Evolutionary conservation across 192 early-diverging fungal species (phyloP).

Genomic region (Jimgerdemannia lactiflua): DNA sequence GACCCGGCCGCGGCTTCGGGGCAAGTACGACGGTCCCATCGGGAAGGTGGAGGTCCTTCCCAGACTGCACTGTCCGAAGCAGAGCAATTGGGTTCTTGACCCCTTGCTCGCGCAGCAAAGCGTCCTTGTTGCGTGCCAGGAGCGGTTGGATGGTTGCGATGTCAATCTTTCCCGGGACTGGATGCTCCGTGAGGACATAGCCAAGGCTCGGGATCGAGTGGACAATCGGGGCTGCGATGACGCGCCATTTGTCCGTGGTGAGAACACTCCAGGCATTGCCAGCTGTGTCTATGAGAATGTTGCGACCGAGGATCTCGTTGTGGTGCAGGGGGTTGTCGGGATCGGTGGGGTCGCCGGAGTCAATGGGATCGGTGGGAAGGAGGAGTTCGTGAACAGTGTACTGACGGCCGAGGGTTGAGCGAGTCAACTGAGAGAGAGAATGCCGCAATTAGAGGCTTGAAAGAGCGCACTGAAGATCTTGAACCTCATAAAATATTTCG

Average conservation of each 20-base stretch:
- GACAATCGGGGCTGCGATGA: constrained; percentile 38
- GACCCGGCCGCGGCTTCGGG: constrained; percentile 27
- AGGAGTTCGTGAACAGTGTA: constrained; percentile 46
- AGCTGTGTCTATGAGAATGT: constrained; percentile 2
- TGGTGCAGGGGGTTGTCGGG: constrained; percentile 16
- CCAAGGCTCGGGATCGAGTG: constrained; percentile 55
- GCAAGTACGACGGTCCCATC: constrained; percentile 37
- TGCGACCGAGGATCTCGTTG: constrained; percentile 13
- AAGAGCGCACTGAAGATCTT: no score
- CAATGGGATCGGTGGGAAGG: constrained; percentile 15
- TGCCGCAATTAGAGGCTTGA: no score
- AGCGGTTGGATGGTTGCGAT: constrained; percentile 28
- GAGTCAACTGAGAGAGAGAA: constrained; percentile 8
- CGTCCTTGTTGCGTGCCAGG: constrained; percentile 32
- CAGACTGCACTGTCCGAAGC: constrained; percentile 41
- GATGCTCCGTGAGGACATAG: constrained; percentile 39
- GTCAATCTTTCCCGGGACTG: constrained; percentile 35
- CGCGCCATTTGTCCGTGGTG: constrained; percentile 9
- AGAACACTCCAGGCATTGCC: constrained; percentile 12
- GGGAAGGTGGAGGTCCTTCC: constrained; percentile 35
- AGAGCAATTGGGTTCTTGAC: constrained; percentile 45
- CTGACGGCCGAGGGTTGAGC: constrained; percentile 29
- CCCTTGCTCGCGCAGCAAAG: constrained; percentile 19
- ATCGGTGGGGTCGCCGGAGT: constrained; percentile 5
- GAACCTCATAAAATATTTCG: background rate